Conservation (phyloP, 345 rosid species). For the Raphanus sativus region DNA sequence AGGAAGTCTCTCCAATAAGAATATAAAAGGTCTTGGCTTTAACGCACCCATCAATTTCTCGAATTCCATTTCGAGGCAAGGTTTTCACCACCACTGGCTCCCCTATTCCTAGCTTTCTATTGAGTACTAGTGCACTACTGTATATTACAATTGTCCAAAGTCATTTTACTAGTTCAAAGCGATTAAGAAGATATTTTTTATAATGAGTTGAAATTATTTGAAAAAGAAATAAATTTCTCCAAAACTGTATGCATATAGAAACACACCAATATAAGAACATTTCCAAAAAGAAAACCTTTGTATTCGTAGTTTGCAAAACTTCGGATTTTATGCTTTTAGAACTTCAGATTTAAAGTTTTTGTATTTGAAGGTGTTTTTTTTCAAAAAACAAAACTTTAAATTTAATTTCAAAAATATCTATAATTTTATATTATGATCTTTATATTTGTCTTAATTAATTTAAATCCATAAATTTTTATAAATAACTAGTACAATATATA, state of each 20-base stretch:
- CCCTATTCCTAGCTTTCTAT: not conserved
- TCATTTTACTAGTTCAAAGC: not conserved
- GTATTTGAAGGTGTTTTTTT: too few relatives aligned
- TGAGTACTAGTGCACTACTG: not conserved
- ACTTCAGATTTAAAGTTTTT: too few relatives aligned
- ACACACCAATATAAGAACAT: not conserved
- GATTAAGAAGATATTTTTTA: not conserved
- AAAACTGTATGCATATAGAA: not conserved
- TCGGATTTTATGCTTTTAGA: too few relatives aligned
- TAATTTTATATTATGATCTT: too few relatives aligned
- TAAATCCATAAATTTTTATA: too few relatives aligned
- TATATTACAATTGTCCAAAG: not conserved
- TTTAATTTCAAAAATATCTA: too few relatives aligned
- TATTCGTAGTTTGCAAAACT: too few relatives aligned
- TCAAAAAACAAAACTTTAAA: too few relatives aligned
- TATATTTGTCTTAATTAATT: too few relatives aligned
- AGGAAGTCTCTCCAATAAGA: conserved; percentile 13
- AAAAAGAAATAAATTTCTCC: not conserved
- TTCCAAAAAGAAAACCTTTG: too few relatives aligned
- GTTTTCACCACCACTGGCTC: conserved; percentile 19
- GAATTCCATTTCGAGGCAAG: conserved; percentile 14
- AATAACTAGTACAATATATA: too few relatives aligned
- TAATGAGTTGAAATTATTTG: not conserved
- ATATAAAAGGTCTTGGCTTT: conserved; percentile 3
- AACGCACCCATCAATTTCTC: conserved; percentile 16